Evolutionary conservation across 2,329 filamentous ascomycete species (phyloP), one percentile per base, ranked within the genome.

Genomic region (Arthrobotrys sinensis): DNA sequence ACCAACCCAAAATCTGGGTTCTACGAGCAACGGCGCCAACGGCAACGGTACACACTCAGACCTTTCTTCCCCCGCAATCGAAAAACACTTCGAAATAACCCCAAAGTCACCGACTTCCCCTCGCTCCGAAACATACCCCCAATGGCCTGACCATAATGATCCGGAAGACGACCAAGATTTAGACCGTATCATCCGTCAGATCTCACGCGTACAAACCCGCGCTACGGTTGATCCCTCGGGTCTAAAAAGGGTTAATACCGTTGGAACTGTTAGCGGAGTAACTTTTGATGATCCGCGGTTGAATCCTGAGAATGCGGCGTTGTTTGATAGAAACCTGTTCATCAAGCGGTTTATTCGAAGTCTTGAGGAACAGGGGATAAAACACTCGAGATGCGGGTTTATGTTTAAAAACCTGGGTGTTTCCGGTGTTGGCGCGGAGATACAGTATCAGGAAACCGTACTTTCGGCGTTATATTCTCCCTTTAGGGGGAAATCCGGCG

Each of bases 381-480:
- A 76, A 34, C 70, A 32, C 16, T 36, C 72, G 1, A 10, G 64
- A n/a, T 53, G 55, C 24, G 66, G 72, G 32, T 64, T 69, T 36
- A 28, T 69, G 34, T 69, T 76, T 45, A 14, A 43, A 40, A 53
- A 70, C 32, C 24, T 76, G 6, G 55, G 65, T 16, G 72, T 76
- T 34, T 60, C 64, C 12, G 72, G 72, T 1, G 40, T 65, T 8
- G 72, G 72, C 11, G 64, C 72, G 14, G 72, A 69, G 28, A n/a
- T 76, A n/a, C 72, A 70, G 16, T 70, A 69, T 12, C 72, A 76
- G 36, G 66, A 69, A 16, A 76, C 72, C 1, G 72, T 76, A 4
- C 14, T 50, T n/a, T 69, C 64, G 1, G 16, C 57, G 7, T 14
- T 76, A 21, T 38, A 55, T 1, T 55, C 72, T 10, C 32, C 55